Percentiles rank a stretch among this genome's conserved stretches.
phyloP scores from a whole-genome alignment of 805 yeast genomes.

The Ogataea nitratoaversa region DNA sequence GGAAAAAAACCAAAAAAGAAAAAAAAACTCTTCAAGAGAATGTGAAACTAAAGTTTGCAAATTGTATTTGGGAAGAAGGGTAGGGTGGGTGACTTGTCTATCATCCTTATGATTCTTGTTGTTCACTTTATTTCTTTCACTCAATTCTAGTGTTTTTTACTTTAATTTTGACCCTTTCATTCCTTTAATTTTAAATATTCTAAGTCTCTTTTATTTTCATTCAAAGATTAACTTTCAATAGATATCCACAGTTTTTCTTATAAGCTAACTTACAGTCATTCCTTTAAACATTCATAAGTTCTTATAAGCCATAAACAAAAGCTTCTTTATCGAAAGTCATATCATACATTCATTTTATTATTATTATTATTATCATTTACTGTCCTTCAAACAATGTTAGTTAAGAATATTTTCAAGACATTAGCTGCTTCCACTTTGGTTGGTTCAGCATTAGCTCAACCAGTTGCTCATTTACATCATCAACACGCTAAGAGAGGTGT shows the following conservation, averaged over 20 bases:
- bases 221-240: background rate
- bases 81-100: too few species aligned
- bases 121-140: too few species aligned
- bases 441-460: slow-evolving; percentile 53
- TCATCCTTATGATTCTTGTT: background rate
- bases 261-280: background rate
- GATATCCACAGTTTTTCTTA: background rate
- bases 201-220: background rate
- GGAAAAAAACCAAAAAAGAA: too few species aligned
- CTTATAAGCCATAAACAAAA: background rate
- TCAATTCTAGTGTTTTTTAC: too few species aligned
- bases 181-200: background rate
- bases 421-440: slow-evolving; percentile 43
- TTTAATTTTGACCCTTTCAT: background rate
- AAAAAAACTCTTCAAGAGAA: too few species aligned
- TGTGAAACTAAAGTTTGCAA: too few species aligned
- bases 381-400: slow-evolving; percentile 22
- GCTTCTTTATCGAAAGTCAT: too few species aligned
- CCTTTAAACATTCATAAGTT: background rate
- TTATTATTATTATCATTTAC: slow-evolving; percentile 6
- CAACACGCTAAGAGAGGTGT: slow-evolving; percentile 54
- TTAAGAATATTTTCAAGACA: slow-evolving; percentile 37
- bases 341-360: slow-evolving; percentile 1
- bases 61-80: too few species aligned
- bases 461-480: slow-evolving; percentile 58